Percentiles rank a stretch among this genome's conserved stretches.
Evolutionary conservation across 2,329 filamentous ascomycete genomes (phyloP).

Genomic region (Beauveria sp.): DNA sequence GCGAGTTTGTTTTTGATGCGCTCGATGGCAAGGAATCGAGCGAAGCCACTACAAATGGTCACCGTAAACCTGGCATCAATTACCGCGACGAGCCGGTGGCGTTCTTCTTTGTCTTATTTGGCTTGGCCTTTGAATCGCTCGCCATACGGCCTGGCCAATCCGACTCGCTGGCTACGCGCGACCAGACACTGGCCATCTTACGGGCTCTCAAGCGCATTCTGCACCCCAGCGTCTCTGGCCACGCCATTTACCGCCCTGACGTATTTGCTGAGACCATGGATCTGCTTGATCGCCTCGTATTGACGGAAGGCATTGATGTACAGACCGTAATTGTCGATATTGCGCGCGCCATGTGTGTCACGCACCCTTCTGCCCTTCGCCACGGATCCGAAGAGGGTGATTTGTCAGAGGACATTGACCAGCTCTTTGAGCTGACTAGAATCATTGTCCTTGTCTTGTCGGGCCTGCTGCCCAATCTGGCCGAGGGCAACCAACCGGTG

Average conservation of each 20-base stretch:
- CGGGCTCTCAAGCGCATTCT: slow-evolving; percentile 91
- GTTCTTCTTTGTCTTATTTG: slow-evolving; percentile 98
- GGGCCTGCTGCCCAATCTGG: slow-evolving; percentile 76
- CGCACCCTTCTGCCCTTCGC: slow-evolving; percentile 76
- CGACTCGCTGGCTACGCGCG: slow-evolving; percentile 55
- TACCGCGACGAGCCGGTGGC: slow-evolving; percentile 96
- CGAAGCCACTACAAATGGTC: slow-evolving; percentile 38
- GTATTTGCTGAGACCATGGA: slow-evolving; percentile 98
- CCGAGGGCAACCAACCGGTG: slow-evolving; percentile 55
- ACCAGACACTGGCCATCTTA: slow-evolving; percentile 81
- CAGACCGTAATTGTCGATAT: slow-evolving; percentile 93
- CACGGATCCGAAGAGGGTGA: slow-evolving; percentile 56
- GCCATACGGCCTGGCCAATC: slow-evolving; percentile 60
- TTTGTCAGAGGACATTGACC: slow-evolving; percentile 93
- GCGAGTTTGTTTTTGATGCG: slow-evolving; percentile 94
- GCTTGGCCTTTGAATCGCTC: slow-evolving; percentile 90
- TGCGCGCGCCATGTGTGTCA: slow-evolving; percentile 78
- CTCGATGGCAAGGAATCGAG: slow-evolving; percentile 72
- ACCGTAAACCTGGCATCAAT: slow-evolving; percentile 75
- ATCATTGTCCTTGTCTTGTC: slow-evolving; percentile 92
- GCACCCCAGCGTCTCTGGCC: slow-evolving; percentile 87
- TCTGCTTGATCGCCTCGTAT: slow-evolving; percentile 79
- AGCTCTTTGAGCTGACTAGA: slow-evolving; percentile 91
- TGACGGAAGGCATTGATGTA: slow-evolving; percentile 84
- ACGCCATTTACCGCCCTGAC: slow-evolving; percentile 91